Conservation (phyloP, 176 grass and related monocot genomes). For the Musa itinerans region DNA sequence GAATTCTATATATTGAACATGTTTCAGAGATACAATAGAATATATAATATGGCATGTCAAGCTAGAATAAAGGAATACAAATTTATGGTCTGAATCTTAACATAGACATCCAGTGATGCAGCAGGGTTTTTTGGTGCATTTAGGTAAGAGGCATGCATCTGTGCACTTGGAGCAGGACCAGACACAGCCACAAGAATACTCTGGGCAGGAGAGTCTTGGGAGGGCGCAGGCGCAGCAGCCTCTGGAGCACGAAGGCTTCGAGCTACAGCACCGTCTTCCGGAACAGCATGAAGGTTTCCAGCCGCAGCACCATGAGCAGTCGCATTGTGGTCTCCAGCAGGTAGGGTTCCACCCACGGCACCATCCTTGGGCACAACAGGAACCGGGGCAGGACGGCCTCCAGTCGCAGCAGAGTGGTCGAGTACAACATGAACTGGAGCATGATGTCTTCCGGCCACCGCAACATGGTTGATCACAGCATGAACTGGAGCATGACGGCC, state of each 20-base stretch:
- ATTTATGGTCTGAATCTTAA: background rate
- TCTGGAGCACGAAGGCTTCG: background rate
- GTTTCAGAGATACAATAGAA: constrained; percentile 4
- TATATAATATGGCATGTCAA: constrained; percentile 1
- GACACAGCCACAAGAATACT: constrained; percentile 20
- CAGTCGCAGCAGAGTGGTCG: background rate
- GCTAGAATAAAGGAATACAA: background rate
- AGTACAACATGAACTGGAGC: background rate
- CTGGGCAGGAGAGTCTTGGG: constrained; percentile 3
- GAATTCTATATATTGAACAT: background rate
- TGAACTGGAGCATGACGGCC: background rate
- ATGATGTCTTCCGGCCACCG: background rate
- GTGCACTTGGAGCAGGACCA: constrained; percentile 20
- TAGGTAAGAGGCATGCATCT: background rate
- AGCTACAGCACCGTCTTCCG: background rate
- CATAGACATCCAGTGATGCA: constrained; percentile 11
- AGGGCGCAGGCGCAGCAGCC: background rate
- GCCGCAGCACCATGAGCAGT: constrained; percentile 2
- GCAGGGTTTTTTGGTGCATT: constrained; percentile 1
- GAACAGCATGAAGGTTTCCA: background rate
- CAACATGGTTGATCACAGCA: background rate
- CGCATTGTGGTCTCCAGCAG: background rate
- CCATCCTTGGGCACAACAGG: background rate
- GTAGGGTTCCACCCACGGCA: background rate
- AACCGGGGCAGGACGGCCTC: background rate